Evolutionary conservation across 192 early-diverging fungal species (phyloP).

Genomic region (Mortierella alpina): DNA sequence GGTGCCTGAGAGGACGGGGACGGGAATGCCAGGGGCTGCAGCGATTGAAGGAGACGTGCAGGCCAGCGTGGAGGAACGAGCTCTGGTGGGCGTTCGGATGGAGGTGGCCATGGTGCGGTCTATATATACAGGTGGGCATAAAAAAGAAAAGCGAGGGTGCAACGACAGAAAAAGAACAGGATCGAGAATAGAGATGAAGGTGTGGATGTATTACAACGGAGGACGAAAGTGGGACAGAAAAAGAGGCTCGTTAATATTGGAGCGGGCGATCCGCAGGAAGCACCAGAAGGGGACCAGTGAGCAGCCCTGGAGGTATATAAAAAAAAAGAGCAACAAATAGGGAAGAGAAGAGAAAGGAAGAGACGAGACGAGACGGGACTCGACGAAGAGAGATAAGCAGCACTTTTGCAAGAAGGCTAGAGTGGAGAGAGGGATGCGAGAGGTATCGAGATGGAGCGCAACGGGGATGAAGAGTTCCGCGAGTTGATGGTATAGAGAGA

Average conservation of each 20-base stretch:
- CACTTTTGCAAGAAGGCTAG: too few relatives aligned
- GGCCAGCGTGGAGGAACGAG: slow-evolving; percentile 31
- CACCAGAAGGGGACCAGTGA: too few relatives aligned
- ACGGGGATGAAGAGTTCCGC: neutral
- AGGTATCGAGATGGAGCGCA: neutral
- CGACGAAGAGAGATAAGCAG: neutral
- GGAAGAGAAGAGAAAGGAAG: neutral
- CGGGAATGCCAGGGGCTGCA: neutral
- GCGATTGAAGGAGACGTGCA: slow-evolving; percentile 8
- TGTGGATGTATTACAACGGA: too few relatives aligned
- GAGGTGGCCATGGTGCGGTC: slow-evolving; percentile 1
- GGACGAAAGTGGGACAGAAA: too few relatives aligned
- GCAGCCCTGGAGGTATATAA: too few relatives aligned
- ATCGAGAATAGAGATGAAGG: too few relatives aligned
- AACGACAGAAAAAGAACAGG: too few relatives aligned
- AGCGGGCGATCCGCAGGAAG: too few relatives aligned
- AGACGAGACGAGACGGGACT: neutral
- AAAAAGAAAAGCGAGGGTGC: neutral
- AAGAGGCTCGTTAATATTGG: too few relatives aligned
- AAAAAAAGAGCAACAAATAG: neutral
- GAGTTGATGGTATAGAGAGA: neutral
- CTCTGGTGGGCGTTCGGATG: slow-evolving; percentile 14
- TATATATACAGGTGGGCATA: neutral
- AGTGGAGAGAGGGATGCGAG: neutral
- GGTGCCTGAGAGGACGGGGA: neutral